Evolutionary conservation across 768 basidiomycete genomes (phyloP).

Genomic region (Pleurotus ostreatus): DNA sequence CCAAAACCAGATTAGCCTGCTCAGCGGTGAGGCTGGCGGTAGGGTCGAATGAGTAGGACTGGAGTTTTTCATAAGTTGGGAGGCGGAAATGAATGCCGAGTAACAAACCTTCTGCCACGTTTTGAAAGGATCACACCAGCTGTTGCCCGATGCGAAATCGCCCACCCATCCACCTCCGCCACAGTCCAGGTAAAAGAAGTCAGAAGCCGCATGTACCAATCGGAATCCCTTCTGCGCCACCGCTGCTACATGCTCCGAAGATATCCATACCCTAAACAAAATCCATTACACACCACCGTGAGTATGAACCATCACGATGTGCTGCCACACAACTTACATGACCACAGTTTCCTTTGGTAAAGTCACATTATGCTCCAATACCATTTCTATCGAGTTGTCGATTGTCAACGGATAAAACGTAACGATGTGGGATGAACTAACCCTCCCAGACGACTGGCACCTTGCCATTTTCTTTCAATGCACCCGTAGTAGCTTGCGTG

Average conservation of each 20-base stretch:
- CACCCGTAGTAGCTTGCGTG: constrained; percentile 52
- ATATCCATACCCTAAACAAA: constrained; percentile 62
- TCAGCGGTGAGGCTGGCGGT: constrained; percentile 45
- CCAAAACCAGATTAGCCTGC: constrained; percentile 56
- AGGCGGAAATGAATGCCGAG: background rate
- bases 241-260: constrained; percentile 51
- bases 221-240: constrained; percentile 59
- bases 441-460: constrained; percentile 84
- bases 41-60: constrained; percentile 72
- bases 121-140: constrained; percentile 80
- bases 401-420: background rate
- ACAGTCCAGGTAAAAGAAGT: constrained; percentile 84
- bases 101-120: constrained; percentile 64
- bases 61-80: background rate
- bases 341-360: constrained; percentile 50
- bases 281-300: background rate
- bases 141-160: constrained; percentile 36
- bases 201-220: constrained; percentile 65
- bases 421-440: constrained; percentile 15
- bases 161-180: constrained; percentile 74
- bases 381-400: constrained; percentile 52
- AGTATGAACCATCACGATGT: background rate
- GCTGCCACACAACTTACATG: constrained; percentile 33
- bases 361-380: constrained; percentile 47
- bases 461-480: constrained; percentile 55